Percentiles rank a stretch among this genome's conserved stretches.
These are phyloP conservation scores for Lithospermum erythrorhizon DNA, from an alignment of 257 asterid genomes.

Conservation along the genomic window DNA sequence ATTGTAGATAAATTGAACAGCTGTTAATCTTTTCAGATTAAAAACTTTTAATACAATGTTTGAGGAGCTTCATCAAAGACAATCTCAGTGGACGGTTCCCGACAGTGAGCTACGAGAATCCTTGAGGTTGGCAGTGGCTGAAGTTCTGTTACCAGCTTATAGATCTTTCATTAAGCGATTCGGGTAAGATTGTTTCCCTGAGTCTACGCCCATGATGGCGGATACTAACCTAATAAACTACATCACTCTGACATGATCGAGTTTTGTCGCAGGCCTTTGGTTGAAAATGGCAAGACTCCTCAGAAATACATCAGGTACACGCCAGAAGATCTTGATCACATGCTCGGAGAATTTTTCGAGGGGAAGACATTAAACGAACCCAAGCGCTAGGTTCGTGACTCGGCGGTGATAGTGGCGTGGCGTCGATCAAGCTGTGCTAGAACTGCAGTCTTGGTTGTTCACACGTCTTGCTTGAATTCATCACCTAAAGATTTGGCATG, in stretches of 20 bases:
- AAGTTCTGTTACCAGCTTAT: constrained; percentile 91
- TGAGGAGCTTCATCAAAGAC: constrained; percentile 98
- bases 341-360: constrained; percentile 98
- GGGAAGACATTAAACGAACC: constrained; percentile 84
- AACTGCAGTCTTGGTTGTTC: not conserved
- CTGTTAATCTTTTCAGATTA: constrained; percentile 34
- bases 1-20: too few species aligned
- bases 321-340: constrained; percentile 94
- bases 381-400: constrained; percentile 38
- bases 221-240: too few species aligned
- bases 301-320: constrained; percentile 94
- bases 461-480: not conserved
- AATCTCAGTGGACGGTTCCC: constrained; percentile 97
- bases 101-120: constrained; percentile 94
- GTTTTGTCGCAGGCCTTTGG: constrained; percentile 55
- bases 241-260: not conserved
- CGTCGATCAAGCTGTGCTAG: not conserved
- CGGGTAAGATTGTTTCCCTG: constrained; percentile 37
- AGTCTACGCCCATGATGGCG: too few species aligned
- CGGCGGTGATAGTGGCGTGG: not conserved
- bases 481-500: not conserved
- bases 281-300: constrained; percentile 82
- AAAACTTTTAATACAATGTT: constrained; percentile 82
- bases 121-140: constrained; percentile 94
- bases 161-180: constrained; percentile 85